phyloP scores from a whole-genome alignment of 164 flowering plant genomes.

The Piper betle region DNA sequence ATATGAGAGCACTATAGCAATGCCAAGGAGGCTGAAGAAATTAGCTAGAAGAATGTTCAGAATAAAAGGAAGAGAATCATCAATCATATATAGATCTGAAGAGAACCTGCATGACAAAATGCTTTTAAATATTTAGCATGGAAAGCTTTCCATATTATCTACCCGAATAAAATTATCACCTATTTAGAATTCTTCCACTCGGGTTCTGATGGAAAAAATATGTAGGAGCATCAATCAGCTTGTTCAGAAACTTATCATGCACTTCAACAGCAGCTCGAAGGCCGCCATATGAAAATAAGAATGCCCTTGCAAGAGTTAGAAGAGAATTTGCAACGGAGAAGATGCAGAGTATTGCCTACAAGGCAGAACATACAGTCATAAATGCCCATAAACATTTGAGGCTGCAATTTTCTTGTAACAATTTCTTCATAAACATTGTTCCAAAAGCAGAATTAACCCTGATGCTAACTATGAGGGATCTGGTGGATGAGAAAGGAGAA shows the following conservation, averaged over 20 bases:
- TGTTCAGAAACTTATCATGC: conserved; percentile 48
- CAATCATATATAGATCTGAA: conserved; percentile 89
- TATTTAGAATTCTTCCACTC: conserved; percentile 85
- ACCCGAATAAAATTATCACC: conserved; percentile 25
- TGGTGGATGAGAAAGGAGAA: too few species aligned
- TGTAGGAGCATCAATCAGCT: conserved; percentile 59
- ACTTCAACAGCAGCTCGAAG: conserved; percentile 73
- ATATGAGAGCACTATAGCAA: conserved; percentile 65
- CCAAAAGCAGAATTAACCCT: too few species aligned
- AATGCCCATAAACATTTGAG: background rate
- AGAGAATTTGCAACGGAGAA: conserved; percentile 60
- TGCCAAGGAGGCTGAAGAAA: conserved; percentile 72
- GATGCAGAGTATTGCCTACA: conserved; percentile 57
- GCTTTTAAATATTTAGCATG: background rate
- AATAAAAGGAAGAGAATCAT: conserved; percentile 95
- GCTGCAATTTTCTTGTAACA: too few species aligned
- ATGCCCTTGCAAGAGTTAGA: conserved; percentile 73
- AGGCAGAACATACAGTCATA: background rate
- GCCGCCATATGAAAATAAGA: conserved; percentile 94
- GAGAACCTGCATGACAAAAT: conserved; percentile 50
- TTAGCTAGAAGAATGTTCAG: conserved; percentile 91
- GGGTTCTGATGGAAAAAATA: conserved; percentile 88
- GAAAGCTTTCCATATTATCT: background rate
- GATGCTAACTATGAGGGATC: too few species aligned
- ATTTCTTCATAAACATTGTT: too few species aligned